phyloP scores from a whole-genome alignment of 352 stramenopile genomes.

The Achlya hypogyna region DNA sequence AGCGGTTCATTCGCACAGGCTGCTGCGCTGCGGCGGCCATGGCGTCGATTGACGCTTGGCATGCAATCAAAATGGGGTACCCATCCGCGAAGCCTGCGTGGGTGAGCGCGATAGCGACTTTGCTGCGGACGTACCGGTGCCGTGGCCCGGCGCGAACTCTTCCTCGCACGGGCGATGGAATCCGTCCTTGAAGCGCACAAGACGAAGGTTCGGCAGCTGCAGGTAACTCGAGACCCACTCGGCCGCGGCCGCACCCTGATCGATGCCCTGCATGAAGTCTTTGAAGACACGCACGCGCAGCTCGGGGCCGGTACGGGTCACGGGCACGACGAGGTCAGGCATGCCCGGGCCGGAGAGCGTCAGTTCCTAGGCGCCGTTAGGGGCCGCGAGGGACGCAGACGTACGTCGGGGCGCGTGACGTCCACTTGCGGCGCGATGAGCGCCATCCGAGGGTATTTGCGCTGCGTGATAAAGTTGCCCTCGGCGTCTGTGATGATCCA shows the following conservation, averaged over 20 bases:
- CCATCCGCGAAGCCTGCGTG: constrained; percentile 56
- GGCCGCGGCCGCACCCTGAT: constrained; percentile 50
- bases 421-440: constrained; percentile 46
- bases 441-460: constrained; percentile 53
- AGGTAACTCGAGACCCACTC: constrained; percentile 58
- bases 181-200: constrained; percentile 51
- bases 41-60: constrained; percentile 46
- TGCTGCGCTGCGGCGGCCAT: constrained; percentile 48
- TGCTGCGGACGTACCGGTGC: constrained; percentile 28
- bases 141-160: constrained; percentile 50
- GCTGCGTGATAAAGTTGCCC: constrained; percentile 61
- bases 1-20: constrained; percentile 64
- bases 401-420: constrained; percentile 33
- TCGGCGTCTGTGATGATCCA: constrained; percentile 70
- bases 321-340: constrained; percentile 44
- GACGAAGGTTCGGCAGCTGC: constrained; percentile 27
- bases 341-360: constrained; percentile 54
- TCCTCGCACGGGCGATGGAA: constrained; percentile 42
- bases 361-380: constrained; percentile 25
- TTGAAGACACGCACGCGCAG: constrained; percentile 49
- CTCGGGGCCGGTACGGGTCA: constrained; percentile 29
- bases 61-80: constrained; percentile 62
- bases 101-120: not conserved
- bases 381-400: not conserved
- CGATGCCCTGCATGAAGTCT: constrained; percentile 38